Percentiles rank a stretch among this genome's conserved stretches.
These are phyloP conservation scores for Geosmithia flava DNA, from an alignment of 2,329 filamentous ascomycete species.

Conservation along the genomic window DNA sequence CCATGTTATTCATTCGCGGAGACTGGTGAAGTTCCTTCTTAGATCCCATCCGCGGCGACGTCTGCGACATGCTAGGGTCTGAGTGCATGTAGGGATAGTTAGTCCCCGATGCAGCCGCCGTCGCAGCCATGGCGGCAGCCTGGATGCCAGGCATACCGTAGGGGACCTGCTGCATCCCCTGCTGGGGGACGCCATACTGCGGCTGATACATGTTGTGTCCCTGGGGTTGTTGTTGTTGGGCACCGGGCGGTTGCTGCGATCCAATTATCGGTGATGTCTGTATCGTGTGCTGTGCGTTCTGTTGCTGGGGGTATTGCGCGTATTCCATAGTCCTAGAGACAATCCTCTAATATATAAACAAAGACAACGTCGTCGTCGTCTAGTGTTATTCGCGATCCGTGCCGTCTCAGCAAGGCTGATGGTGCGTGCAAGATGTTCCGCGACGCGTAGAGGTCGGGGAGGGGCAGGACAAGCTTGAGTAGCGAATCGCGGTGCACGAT, in stretches of 20 bases:
- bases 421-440: neutral
- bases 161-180: conserved; percentile 50
- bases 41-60: conserved; percentile 64
- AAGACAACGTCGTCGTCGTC: neutral
- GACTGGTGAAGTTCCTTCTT: conserved; percentile 64
- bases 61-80: conserved; percentile 54
- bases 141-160: conserved; percentile 77
- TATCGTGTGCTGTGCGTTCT: conserved; percentile 52
- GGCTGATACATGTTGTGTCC: conserved; percentile 71
- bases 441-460: neutral
- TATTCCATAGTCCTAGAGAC: conserved; percentile 55
- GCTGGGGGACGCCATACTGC: conserved; percentile 60
- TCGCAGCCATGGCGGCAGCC: conserved; percentile 84
- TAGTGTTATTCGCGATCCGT: conserved; percentile 15
- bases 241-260: conserved; percentile 54
- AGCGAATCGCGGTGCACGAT: conserved; percentile 6
- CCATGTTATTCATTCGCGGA: conserved; percentile 56
- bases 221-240: conserved; percentile 37
- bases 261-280: conserved; percentile 73
- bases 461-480: conserved; percentile 2
- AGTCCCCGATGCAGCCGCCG: conserved; percentile 80
- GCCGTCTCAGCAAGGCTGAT: conserved; percentile 2
- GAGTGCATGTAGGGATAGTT: conserved; percentile 61
- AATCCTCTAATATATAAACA: conserved; percentile 5
- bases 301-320: conserved; percentile 59